phyloP scores from a whole-genome alignment of 257 asterid genomes.

The Rehmannia glutinosa region DNA sequence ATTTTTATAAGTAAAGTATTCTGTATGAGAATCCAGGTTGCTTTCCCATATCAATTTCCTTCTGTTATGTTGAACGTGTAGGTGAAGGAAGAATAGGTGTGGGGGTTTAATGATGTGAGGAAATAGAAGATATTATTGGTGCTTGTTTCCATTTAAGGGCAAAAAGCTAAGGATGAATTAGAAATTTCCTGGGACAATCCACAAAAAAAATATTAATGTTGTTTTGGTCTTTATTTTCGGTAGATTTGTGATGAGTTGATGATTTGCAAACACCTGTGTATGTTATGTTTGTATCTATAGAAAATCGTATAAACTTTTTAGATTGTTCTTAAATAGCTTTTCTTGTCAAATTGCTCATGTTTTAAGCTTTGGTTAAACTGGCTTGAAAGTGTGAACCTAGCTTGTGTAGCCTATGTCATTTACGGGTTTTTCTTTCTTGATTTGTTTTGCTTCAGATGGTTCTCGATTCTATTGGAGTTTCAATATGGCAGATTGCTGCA shows the following conservation, averaged over 20 bases:
- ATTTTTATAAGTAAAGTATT: not conserved
- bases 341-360: not conserved
- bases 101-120: not conserved
- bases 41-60: not conserved
- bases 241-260: not conserved
- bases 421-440: not conserved
- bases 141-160: not conserved
- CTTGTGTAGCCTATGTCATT: too few relatives aligned
- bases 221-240: not conserved
- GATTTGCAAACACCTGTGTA: not conserved
- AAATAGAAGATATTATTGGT: not conserved
- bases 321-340: not conserved
- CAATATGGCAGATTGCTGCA: slow-evolving; percentile 69
- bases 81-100: not conserved
- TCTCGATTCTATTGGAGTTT: slow-evolving; percentile 50
- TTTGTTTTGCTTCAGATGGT: slow-evolving; percentile 37
- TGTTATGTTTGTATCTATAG: not conserved
- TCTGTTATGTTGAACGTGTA: not conserved
- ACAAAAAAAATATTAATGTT: not conserved
- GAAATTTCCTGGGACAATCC: not conserved
- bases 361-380: not conserved
- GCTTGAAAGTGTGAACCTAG: too few relatives aligned
- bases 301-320: not conserved
- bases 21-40: not conserved
- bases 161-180: not conserved